Conservation (phyloP, 192 early-diverging fungal genomes). For the Linnemannia exigua region DNA sequence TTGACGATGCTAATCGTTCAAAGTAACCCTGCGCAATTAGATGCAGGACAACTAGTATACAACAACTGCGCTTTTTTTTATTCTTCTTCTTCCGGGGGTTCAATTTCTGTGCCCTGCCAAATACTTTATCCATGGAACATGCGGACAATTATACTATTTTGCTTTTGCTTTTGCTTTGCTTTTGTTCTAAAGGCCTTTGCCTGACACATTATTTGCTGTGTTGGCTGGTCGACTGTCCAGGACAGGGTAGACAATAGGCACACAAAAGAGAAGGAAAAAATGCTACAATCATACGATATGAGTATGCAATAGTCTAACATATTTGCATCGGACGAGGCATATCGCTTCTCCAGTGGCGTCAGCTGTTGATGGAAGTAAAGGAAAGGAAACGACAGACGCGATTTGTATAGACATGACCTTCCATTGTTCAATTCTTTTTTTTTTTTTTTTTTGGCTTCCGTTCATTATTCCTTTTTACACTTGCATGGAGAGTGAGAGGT, state of each 20-base stretch:
- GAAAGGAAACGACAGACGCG: no score
- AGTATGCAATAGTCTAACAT: no score
- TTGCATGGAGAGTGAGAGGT: neutral
- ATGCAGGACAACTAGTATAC: neutral
- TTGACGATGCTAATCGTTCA: neutral
- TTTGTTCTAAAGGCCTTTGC: neutral
- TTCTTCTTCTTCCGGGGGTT: neutral
- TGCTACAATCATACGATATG: no score
- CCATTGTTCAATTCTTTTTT: no score
- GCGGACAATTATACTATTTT: neutral
- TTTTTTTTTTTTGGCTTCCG: neutral
- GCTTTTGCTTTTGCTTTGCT: neutral
- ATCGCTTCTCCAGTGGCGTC: no score
- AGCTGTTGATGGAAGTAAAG: no score
- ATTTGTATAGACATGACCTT: no score
- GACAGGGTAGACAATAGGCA: no score
- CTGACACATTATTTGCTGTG: no score
- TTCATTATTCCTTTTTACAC: neutral
- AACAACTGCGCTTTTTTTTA: slow-evolving; percentile 1
- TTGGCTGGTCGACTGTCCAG: no score
- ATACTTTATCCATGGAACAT: neutral
- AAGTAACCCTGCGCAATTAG: neutral
- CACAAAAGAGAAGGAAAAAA: no score
- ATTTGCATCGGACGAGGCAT: no score
- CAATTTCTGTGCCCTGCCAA: neutral